A percentile compares a stretch with the other conserved stretches of the same genome.
These are phyloP conservation scores for Fulvia fulva DNA, from an alignment of 2,329 filamentous ascomycete genomes.

Conservation along the genomic window DNA sequence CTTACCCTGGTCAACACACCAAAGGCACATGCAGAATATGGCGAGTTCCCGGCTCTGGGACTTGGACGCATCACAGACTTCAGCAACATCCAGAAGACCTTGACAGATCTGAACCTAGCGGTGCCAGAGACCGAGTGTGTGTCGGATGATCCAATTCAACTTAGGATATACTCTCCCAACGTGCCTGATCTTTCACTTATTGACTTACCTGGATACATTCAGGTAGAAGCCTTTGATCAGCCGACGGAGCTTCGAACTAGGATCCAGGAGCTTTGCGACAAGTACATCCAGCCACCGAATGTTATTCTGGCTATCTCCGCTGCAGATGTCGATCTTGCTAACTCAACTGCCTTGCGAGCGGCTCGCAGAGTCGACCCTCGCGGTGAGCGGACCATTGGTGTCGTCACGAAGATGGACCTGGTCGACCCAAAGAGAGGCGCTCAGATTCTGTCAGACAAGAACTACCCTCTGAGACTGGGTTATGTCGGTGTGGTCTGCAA, in stretches of 20 bases:
- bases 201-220: constrained; percentile 95
- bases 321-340: constrained; percentile 93
- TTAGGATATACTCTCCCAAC: constrained; percentile 91
- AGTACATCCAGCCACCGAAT: constrained; percentile 94
- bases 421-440: constrained; percentile 78
- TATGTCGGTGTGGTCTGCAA: constrained; percentile 94
- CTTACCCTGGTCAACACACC: constrained; percentile 94
- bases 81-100: constrained; percentile 80
- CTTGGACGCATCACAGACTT: constrained; percentile 90
- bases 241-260: constrained; percentile 89
- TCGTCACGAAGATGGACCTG: constrained; percentile 99
- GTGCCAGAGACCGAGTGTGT: constrained; percentile 90
- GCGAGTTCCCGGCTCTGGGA: constrained; percentile 90
- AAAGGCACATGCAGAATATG: constrained; percentile 80
- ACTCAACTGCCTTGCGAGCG: constrained; percentile 86
- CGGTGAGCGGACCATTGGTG: constrained; percentile 93
- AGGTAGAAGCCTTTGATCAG: constrained; percentile 87
- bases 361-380: constrained; percentile 89
- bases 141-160: constrained; percentile 91
- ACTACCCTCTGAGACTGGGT: constrained; percentile 90
- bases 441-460: constrained; percentile 76
- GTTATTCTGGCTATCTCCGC: constrained; percentile 96
- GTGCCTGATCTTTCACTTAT: constrained; percentile 95
- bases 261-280: constrained; percentile 93
- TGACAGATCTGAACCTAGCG: constrained; percentile 91